phyloP scores from a whole-genome alignment of 1,284 basidiomycete species.

The Ceratobasidium sp. region DNA sequence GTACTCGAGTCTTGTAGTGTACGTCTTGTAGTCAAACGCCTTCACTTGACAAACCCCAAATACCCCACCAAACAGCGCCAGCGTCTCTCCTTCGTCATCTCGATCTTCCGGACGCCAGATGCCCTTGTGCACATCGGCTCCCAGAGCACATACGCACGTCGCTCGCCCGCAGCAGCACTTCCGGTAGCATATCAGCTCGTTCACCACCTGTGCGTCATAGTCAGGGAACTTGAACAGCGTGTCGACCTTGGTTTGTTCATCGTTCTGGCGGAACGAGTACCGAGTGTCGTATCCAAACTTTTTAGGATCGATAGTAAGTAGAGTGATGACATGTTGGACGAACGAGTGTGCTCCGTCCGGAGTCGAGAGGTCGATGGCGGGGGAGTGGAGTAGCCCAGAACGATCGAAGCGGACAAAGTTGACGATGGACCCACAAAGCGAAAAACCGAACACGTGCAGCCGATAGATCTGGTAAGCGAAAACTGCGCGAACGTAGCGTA shows the following conservation, averaged over 20 bases:
- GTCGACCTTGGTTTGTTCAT: not conserved
- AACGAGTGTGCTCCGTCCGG: not conserved
- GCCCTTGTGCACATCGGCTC: not conserved
- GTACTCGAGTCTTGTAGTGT: too few species aligned
- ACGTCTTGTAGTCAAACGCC: not conserved
- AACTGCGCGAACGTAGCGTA: not conserved
- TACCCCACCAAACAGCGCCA: not conserved
- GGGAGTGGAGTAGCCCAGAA: constrained; percentile 5
- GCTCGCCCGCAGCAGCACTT: constrained; percentile 20
- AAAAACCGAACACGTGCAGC: not conserved
- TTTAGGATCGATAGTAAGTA: not conserved
- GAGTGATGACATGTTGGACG: not conserved
- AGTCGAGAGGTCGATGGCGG: not conserved
- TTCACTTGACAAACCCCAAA: constrained; percentile 1
- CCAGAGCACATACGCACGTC: constrained; percentile 5
- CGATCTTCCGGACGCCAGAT: constrained; percentile 2
- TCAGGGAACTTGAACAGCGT: not conserved
- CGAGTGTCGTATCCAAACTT: constrained; percentile 4
- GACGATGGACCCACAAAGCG: not conserved
- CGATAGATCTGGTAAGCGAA: constrained; percentile 29
- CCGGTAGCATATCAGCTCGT: constrained; percentile 22
- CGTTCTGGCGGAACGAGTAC: not conserved
- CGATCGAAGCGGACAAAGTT: constrained; percentile 17
- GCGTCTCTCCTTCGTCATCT: constrained; percentile 14
- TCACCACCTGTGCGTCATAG: not conserved